Base-by-base conservation (phyloP, 164 flowering plant species). In the Saururus chinensis region DNA sequence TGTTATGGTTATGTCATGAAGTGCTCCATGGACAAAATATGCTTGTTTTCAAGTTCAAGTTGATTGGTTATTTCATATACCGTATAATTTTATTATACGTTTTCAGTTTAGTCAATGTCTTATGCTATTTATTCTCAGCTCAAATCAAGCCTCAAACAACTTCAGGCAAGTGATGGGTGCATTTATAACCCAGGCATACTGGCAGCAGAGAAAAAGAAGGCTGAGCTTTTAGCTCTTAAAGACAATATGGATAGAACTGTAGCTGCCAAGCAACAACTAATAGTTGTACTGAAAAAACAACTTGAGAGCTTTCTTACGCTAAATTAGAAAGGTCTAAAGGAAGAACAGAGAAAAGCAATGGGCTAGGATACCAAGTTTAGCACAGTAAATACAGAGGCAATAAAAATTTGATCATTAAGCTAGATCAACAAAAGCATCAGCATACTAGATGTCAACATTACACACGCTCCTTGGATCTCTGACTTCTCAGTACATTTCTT, bases 201-300 rank as follows among this genome's bases (percentile, higher is more conserved):
- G 57, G 80, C 68, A 52, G 86, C 78, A 26, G 84, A 82, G 71
- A 67, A 25, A 53, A 74, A 62, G 40, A 77, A 75, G 64, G 65
- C 77, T 52, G 73, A 79, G 42, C 80, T 81, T 25, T 23, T 70
- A 26, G 73, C 67, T 25, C 25, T 54, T 42, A 81, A 79, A 57
- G 74, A 78, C 71, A 74, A 71, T 41, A 30, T 84, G 74, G 77
- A 76, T 9, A 69, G 60, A 61, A 73, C 60, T 40, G 63, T 84
- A 74, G 75, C 74, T 40, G 74, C 77, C 21, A 84, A 80, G 61
- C 60, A 81, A 66, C 75, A 70, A 51, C 21, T 66, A 23, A 68
- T 63, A 70, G 66, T 71, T 25, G 77, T 71, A 37, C 64, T 81
- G 62, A 79, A 68, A 65, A 80, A 73, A 65, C 80, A 81, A 61